Base-by-base conservation (phyloP, 2,329 filamentous ascomycete species). In the Hypoxylon sp. region DNA sequence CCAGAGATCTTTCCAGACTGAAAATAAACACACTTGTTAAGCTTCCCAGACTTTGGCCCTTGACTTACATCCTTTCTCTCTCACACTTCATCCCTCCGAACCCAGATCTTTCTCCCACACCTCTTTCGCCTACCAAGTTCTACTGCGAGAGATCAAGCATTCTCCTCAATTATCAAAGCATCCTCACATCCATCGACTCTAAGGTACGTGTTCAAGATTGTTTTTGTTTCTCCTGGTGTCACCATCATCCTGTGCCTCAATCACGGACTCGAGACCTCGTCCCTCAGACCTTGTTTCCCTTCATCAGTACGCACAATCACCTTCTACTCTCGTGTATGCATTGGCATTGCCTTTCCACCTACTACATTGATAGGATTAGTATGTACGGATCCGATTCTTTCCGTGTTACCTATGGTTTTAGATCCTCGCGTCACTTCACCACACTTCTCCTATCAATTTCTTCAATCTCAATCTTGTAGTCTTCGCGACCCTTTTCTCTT, bases 121-220 rank as follows among this genome's bases (percentile, higher is more conserved):
- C 11, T 8, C 8, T 11, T 19, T 21, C 8, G 15, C 10, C 39
- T 19, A 7, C 19, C 11, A 19, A 19, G n/a, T 42, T 17, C n/a
- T 44, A 6, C 17, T 17, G 10, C 39, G 39, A 44, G 39, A 44
- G n/a, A 8, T 27, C 24, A 27, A 27, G 24, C 5, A 17, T 44
- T 21, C 39, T 44, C 4, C 19, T 44, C 7, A 7, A 42, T n/a
- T 8, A 42, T 7, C 2, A 44, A 39, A 44, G 10, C 39, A 44
- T 15, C n/a, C 37, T 44, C 19, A 42, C 6, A 19, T 42, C 17
- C 37, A 24, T 47, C 17, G 5, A 11, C 10, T 17, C 17, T 10
- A 37, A 53, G 50, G 50, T 53, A 53, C n/a, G 50, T 53, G 37
- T 17, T 7, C 17, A 24, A 24, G n/a, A 37, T 37, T 37, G 13